These are phyloP conservation scores for Ilex paraguariensis DNA, from an alignment of 305 asterid species.

Conservation along the genomic window DNA sequence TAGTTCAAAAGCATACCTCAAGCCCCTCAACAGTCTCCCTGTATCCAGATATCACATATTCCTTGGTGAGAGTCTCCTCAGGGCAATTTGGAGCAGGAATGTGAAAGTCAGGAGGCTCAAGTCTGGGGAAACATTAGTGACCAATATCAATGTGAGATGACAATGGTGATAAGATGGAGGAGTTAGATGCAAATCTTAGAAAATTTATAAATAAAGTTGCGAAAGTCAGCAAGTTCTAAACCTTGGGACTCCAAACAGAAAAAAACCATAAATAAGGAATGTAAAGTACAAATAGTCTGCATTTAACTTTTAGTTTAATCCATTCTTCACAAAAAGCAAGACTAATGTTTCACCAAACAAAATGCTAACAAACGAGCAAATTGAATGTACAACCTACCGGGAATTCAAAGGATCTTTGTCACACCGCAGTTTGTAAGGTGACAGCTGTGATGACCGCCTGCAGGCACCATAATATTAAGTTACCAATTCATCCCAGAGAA, in stretches of 20 bases:
- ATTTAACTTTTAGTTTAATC: too few relatives aligned
- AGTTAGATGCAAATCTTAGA: too few relatives aligned
- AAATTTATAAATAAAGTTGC: too few relatives aligned
- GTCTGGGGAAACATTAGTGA: constrained; percentile 37
- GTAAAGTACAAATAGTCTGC: too few relatives aligned
- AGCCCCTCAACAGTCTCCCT: constrained; percentile 86
- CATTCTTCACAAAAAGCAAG: neutral
- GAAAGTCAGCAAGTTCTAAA: too few relatives aligned
- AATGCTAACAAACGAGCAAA: neutral
- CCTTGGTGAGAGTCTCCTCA: constrained; percentile 82
- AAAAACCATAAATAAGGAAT: too few relatives aligned
- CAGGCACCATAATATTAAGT: constrained; percentile 14
- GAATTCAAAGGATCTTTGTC: constrained; percentile 84
- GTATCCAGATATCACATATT: constrained; percentile 76
- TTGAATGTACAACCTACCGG: constrained; percentile 41
- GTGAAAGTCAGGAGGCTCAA: constrained; percentile 93
- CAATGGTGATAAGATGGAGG: too few relatives aligned
- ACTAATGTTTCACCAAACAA: neutral
- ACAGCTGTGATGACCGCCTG: constrained; percentile 64
- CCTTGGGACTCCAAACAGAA: too few relatives aligned
- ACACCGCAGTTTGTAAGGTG: constrained; percentile 74
- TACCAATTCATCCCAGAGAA: too few relatives aligned
- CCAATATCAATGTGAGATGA: constrained; percentile 1
- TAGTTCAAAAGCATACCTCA: constrained; percentile 42
- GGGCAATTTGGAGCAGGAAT: constrained; percentile 85